These are phyloP conservation scores for Wickerhamiella cacticola DNA, from an alignment of 805 yeast species.

Conservation along the genomic window DNA sequence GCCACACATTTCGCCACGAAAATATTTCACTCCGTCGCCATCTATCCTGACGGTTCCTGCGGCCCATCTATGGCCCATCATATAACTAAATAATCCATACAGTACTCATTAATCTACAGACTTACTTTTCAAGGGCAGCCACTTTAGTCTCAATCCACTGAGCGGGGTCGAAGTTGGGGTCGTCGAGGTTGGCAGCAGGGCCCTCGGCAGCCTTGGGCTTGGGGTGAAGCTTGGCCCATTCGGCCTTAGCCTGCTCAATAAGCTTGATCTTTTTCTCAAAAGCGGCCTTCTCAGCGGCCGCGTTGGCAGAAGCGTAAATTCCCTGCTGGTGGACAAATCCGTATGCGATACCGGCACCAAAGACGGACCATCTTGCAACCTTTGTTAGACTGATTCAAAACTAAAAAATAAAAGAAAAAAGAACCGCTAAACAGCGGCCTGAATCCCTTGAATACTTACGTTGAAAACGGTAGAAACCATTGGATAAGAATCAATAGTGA, in stretches of 20 bases:
- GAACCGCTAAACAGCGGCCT: background rate
- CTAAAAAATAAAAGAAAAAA: background rate
- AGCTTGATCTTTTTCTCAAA: constrained; percentile 58
- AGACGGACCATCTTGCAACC: constrained; percentile 87
- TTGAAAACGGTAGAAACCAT: constrained; percentile 22
- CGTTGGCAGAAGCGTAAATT: constrained; percentile 48
- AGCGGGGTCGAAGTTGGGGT: constrained; percentile 79
- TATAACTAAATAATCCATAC: too few relatives aligned
- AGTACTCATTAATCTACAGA: background rate
- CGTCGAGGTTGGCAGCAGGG: constrained; percentile 57
- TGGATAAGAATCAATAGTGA: constrained; percentile 9
- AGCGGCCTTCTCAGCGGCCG: constrained; percentile 45
- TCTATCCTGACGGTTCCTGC: too few relatives aligned
- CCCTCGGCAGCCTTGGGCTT: constrained; percentile 33
- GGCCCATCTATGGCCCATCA: too few relatives aligned
- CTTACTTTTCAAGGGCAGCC: constrained; percentile 6
- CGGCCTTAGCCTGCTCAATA: constrained; percentile 79
- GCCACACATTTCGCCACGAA: constrained; percentile 4
- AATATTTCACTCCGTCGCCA: constrained; percentile 5
- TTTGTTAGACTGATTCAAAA: constrained; percentile 23
- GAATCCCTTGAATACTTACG: constrained; percentile 16
- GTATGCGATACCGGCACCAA: constrained; percentile 76
- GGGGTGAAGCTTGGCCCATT: constrained; percentile 57
- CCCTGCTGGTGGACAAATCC: constrained; percentile 77
- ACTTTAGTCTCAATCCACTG: constrained; percentile 25